Percentiles rank a stretch among this genome's conserved stretches.
phyloP scores from a whole-genome alignment of 495 filamentous ascomycete genomes.

The Daldinia bambusicola region DNA sequence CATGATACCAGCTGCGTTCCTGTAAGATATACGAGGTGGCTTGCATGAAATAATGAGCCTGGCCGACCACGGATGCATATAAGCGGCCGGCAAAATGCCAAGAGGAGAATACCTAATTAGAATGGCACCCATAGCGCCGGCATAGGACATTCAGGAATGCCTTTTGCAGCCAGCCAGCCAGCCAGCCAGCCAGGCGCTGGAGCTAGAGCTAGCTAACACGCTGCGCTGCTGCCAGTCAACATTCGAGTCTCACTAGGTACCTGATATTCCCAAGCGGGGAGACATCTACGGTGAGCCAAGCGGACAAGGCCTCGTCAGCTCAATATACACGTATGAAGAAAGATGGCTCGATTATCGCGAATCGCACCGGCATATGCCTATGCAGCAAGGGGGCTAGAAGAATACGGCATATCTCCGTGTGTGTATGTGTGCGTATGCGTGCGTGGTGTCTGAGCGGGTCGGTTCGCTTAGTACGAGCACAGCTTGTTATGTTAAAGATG shows the following conservation, averaged over 20 bases:
- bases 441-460: conserved; percentile 32
- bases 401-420: conserved; percentile 20
- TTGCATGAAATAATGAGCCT: conserved; percentile 13
- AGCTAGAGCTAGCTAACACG: neutral
- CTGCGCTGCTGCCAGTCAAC: neutral
- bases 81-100: conserved; percentile 28
- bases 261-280: conserved; percentile 5
- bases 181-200: too few species aligned
- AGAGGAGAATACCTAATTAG: conserved; percentile 19
- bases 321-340: conserved; percentile 35
- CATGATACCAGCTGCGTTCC: conserved; percentile 1
- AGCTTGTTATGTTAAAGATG: conserved; percentile 8
- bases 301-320: conserved; percentile 40
- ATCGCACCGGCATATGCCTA: conserved; percentile 29
- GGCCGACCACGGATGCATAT: conserved; percentile 31
- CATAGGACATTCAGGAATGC: conserved; percentile 9
- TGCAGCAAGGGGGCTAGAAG: conserved; percentile 13
- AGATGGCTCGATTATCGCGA: conserved; percentile 38
- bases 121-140: conserved; percentile 25
- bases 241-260: neutral
- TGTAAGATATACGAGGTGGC: conserved; percentile 19
- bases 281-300: conserved; percentile 21
- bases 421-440: neutral
- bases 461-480: conserved; percentile 23
- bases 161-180: neutral